Conservation (phyloP, 495 filamentous ascomycete species). For the Hypoxylon cercidicola region DNA sequence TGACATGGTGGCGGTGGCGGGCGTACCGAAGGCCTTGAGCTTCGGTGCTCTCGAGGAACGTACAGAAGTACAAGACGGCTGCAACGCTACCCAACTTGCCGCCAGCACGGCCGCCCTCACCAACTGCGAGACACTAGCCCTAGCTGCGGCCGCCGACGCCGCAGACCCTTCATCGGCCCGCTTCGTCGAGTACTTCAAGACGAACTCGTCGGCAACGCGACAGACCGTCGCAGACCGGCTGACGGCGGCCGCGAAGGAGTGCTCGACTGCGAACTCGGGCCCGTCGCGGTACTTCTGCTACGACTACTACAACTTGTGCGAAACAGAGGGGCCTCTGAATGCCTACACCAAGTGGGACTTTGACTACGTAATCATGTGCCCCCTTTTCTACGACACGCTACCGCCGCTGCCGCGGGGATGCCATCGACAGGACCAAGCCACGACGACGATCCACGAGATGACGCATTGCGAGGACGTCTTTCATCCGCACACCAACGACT, state of each 20-base stretch:
- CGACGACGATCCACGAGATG: constrained; percentile 70
- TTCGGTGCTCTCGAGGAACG: constrained; percentile 13
- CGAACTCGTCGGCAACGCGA: constrained; percentile 30
- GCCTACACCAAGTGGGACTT: constrained; percentile 33
- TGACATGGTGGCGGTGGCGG: constrained; percentile 9
- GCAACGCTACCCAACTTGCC: constrained; percentile 23
- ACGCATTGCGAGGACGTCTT: constrained; percentile 63
- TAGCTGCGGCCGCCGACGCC: constrained; percentile 24
- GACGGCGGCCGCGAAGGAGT: constrained; percentile 24
- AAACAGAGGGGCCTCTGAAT: constrained; percentile 27
- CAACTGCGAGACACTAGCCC: constrained; percentile 22
- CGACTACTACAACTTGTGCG: constrained; percentile 25
- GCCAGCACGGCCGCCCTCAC: constrained; percentile 25
- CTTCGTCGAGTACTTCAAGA: constrained; percentile 35
- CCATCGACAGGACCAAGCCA: constrained; percentile 65
- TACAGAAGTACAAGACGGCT: constrained; percentile 24
- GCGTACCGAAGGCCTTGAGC: constrained; percentile 7
- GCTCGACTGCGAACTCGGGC: constrained; percentile 28
- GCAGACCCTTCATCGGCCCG: constrained; percentile 27
- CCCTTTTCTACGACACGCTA: constrained; percentile 46
- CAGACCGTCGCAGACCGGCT: constrained; percentile 23
- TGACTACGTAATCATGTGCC: constrained; percentile 27
- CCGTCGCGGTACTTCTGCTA: constrained; percentile 24
- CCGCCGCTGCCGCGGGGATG: constrained; percentile 58
- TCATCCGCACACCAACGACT: constrained; percentile 61